Base-by-base conservation (phyloP, 164 flowering plant genomes). In the Stephania yunnanensis region DNA sequence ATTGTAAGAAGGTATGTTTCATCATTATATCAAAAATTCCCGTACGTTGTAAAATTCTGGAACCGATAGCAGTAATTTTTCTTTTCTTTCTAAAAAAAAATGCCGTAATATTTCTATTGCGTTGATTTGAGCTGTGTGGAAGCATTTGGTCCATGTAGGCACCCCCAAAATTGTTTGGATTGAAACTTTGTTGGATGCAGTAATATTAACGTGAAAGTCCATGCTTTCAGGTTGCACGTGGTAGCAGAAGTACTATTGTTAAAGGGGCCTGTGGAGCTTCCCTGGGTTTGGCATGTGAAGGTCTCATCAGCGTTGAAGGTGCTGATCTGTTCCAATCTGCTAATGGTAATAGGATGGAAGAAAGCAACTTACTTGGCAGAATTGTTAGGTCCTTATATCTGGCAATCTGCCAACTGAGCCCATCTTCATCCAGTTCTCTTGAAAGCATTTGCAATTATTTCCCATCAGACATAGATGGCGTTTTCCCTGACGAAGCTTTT, bases 231-330 rank as follows among this genome's bases (percentile, higher is more conserved):
- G 99, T 94, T 85, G 83, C 87, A 63, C 76, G 78, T 76, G 52
- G 72, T 67, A 89, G 91, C 85, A 94, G 82, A 85, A 96, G 90
- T 83, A 82, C 81, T 77, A 89, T 92, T 81, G 98, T 96, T 46
- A 94, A 85, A 88, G 99, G 99, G 82, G 97, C 98, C 15, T 94
- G 99, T 86, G 97, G 91, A 52, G 80, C 88, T 82, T 97, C 93
- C 74, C 83, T 96, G 81, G 99, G 99, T 61, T 87, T 87, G 83
- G 81, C 87, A 46, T 88, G 89, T 84, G 90, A 88, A 79, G 87
- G 83, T 81, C 92, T 94, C 80, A 82, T 82, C 5, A 75, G 88
- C 74, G 85, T 68, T 78, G 86, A 79, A 80, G 78, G 75, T 80
- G 80, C 69, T 65, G 87, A 80, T 72, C 78, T 63, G 58, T 71